A percentile compares a stretch with the other conserved stretches of the same genome.
Conservation (phyloP, 2,329 filamentous ascomycete genomes). For the Tolypocladium sp. region DNA sequence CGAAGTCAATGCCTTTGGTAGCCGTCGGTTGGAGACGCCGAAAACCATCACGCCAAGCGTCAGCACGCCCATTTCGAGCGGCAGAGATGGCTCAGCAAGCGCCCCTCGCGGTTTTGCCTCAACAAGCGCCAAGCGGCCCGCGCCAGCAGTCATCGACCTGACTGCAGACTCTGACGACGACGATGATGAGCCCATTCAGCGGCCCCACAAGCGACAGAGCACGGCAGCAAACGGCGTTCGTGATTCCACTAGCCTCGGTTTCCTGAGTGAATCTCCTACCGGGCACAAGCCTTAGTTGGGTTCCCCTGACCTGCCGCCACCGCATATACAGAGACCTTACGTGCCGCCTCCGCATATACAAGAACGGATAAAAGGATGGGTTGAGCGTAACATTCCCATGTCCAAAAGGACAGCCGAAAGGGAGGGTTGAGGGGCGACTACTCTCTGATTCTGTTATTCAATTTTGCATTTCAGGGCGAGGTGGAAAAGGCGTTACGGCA, state of each 20-base stretch:
- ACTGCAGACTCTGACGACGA: conserved; percentile 44
- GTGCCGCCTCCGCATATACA: not conserved
- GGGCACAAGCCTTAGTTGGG: conserved; percentile 12
- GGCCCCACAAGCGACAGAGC: conserved; percentile 38
- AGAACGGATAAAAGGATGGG: not conserved
- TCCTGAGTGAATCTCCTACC: conserved; percentile 12
- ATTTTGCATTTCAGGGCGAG: conserved; percentile 4
- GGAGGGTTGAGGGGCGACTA: not conserved
- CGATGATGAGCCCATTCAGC: conserved; percentile 38
- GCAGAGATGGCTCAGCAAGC: conserved; percentile 23
- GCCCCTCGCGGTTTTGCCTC: conserved; percentile 24
- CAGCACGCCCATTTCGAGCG: conserved; percentile 27
- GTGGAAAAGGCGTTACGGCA: conserved; percentile 12
- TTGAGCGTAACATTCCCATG: not conserved
- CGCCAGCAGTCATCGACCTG: conserved; percentile 48
- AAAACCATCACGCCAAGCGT: conserved; percentile 23
- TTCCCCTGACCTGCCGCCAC: not conserved
- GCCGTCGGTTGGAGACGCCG: conserved; percentile 26
- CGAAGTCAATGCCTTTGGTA: conserved; percentile 27
- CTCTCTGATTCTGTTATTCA: not conserved
- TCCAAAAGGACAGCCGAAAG: not conserved
- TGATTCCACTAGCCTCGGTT: conserved; percentile 8
- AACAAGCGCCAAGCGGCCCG: conserved; percentile 37
- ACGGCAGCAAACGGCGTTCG: conserved; percentile 15
- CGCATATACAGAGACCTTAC: not conserved